Percentiles rank a stretch among this genome's conserved stretches.
These are phyloP conservation scores for Thalia dealbata DNA, from an alignment of 176 grass and related monocot species.

Conservation along the genomic window DNA sequence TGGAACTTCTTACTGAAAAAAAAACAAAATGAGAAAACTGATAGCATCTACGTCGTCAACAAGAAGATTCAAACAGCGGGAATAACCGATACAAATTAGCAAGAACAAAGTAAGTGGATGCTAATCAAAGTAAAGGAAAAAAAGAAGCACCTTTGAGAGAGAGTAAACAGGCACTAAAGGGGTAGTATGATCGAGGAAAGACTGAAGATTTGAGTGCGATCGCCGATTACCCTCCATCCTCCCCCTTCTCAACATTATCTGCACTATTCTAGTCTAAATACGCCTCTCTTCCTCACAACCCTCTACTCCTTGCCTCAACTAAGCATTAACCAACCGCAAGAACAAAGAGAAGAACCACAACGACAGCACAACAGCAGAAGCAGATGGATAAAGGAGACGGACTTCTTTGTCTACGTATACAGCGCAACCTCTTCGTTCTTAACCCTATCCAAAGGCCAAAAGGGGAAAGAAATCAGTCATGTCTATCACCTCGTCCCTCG, in stretches of 20 bases:
- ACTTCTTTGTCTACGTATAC: not conserved
- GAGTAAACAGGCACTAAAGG: conserved; percentile 28
- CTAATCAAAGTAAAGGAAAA: not conserved
- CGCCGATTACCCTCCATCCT: conserved; percentile 19
- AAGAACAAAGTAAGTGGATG: not conserved
- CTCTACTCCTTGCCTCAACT: not conserved
- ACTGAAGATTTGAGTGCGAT: conserved; percentile 41
- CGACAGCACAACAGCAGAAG: not conserved
- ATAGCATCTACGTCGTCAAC: not conserved
- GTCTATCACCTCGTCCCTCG: not conserved
- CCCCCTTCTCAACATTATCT: not conserved
- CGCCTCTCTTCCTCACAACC: not conserved
- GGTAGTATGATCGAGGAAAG: conserved; percentile 41
- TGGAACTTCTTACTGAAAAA: too few species aligned
- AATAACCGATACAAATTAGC: not conserved
- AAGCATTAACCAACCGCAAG: not conserved
- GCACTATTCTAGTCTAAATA: not conserved
- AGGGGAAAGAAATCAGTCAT: not conserved
- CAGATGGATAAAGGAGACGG: not conserved
- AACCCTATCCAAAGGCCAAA: not conserved
- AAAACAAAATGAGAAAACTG: too few species aligned
- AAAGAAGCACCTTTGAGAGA: conserved; percentile 24
- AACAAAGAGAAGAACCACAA: not conserved
- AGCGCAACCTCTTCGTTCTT: not conserved
- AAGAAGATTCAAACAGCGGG: not conserved